phyloP scores from a whole-genome alignment of 208 protist species.

The Sergeia podlipaevii region DNA sequence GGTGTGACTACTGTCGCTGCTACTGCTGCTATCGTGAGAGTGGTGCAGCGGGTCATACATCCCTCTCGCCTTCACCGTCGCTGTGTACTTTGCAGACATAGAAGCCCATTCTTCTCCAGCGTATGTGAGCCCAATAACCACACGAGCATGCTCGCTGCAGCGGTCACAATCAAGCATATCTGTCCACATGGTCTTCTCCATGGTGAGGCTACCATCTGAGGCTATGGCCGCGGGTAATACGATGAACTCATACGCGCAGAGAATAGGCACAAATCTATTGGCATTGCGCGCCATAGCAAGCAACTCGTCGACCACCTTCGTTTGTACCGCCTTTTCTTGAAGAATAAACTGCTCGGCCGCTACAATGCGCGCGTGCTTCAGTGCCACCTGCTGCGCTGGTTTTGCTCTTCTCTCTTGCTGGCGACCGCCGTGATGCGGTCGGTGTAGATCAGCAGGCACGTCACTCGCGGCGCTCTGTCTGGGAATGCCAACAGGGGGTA shows the following conservation, averaged over 20 bases:
- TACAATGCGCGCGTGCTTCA: constrained; percentile 30
- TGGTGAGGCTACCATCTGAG: background rate
- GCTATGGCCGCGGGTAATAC: background rate
- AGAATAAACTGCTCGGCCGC: constrained; percentile 40
- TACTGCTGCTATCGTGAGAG: no score
- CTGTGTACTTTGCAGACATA: no score
- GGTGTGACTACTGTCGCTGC: no score
- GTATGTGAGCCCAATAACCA: no score
- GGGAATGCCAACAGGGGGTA: constrained; percentile 1
- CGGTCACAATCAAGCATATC: background rate
- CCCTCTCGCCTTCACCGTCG: no score
- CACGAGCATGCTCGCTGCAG: background rate
- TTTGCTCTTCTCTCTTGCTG: background rate
- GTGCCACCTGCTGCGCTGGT: background rate
- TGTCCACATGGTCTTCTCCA: background rate
- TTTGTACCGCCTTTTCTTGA: constrained; percentile 30
- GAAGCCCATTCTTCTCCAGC: no score
- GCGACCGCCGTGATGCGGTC: background rate
- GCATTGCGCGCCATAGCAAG: constrained; percentile 31
- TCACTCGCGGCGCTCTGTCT: background rate
- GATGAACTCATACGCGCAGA: constrained; percentile 16
- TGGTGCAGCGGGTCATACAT: no score
- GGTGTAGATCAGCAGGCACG: background rate
- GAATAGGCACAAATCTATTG: constrained; percentile 50
- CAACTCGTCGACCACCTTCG: constrained; percentile 28